Base-by-base conservation (phyloP, 108 stramenopile species). In the Nitzschia sp. region DNA sequence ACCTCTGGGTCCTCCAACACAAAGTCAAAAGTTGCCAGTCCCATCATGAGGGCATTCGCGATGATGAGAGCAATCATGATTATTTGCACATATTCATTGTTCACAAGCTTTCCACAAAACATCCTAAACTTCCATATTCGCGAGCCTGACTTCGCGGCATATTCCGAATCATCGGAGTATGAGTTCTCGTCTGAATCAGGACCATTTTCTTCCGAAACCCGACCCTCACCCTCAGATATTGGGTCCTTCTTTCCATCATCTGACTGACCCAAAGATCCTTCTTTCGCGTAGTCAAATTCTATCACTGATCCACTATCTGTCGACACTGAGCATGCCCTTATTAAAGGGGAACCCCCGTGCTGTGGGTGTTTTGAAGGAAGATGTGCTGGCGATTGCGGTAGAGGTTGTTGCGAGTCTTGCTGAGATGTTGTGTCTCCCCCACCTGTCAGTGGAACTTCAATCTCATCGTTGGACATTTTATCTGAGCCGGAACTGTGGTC, bases 21-120 rank as follows among this genome's bases (percentile, higher is more conserved):
- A 74, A 87, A 84, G 59, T 84, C 80, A 75, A 82, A 83, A 9
- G 89, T 90, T 22, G 84, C 84, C 0, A 90, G 17, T 25, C 89
- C 89, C 81, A 90, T 85, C 66, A 82, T 68, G 0, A 87, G 58
- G 8, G 85, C 86, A 59, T 90, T 90, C 59, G 82, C 38, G 3
- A 87, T 58, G 50, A 90, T 90, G 25, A 84, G 66, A 16, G 70
- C 38, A 50, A 90, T 76, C 36, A 90, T 80, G 31, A 16, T 25
- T 16, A 86, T 25, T 32, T 87, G 85, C 0, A 82, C 72, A 25
- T 67, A 53, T 32, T 71, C 68, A 62, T 85, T 58, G 73, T 85
- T 85, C 45, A 85, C 81, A 11, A 77, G 55, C 28, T 62, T 67
- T 46, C 85, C 85, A 68, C 67, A 36, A 1, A 45, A 26, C 68